A percentile compares a stretch with the other conserved stretches of the same genome.
These are phyloP conservation scores for Dioscorea cayenensis DNA, from an alignment of 116 monocot genomes.

Conservation along the genomic window DNA sequence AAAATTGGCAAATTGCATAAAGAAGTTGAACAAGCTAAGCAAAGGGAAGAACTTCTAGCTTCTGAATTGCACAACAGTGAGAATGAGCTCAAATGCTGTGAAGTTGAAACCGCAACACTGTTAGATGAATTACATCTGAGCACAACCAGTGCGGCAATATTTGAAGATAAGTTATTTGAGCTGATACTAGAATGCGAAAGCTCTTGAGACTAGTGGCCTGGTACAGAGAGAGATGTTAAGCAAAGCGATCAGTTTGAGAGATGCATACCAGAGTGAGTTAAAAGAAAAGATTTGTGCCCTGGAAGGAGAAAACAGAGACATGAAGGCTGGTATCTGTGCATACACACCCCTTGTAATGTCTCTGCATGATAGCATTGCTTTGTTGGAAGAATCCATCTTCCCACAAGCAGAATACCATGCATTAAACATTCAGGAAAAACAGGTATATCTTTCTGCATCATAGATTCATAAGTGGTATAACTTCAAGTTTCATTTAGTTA, in stretches of 20 bases:
- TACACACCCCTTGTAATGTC: slow-evolving; percentile 33
- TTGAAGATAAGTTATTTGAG: slow-evolving; percentile 52
- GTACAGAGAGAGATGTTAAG: slow-evolving; percentile 26
- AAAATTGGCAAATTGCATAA: slow-evolving; percentile 13
- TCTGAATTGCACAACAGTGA: slow-evolving; percentile 17
- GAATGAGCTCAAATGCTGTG: slow-evolving; percentile 21
- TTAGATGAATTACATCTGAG: slow-evolving; percentile 27
- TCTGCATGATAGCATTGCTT: slow-evolving; percentile 24
- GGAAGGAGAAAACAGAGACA: slow-evolving; percentile 30
- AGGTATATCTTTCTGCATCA: slow-evolving; percentile 26
- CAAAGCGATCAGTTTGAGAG: slow-evolving; percentile 27
- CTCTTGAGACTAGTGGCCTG: slow-evolving; percentile 30
- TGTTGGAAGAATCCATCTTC: slow-evolving; percentile 32
- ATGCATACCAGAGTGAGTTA: slow-evolving; percentile 21
- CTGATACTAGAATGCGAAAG: slow-evolving; percentile 31
- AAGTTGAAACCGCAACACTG: slow-evolving; percentile 25
- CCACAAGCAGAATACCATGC: slow-evolving; percentile 23
- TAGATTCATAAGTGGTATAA: background rate
- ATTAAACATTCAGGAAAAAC: slow-evolving; percentile 18
- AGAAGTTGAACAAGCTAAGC: slow-evolving; percentile 19
- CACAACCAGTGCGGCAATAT: slow-evolving; percentile 26
- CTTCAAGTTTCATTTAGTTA: background rate
- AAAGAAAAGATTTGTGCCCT: slow-evolving; percentile 24
- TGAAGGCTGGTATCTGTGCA: slow-evolving; percentile 34
- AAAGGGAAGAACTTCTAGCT: slow-evolving; percentile 22